Conservation (phyloP, 257 asterid genomes). For the Euphrasia confusa region DNA sequence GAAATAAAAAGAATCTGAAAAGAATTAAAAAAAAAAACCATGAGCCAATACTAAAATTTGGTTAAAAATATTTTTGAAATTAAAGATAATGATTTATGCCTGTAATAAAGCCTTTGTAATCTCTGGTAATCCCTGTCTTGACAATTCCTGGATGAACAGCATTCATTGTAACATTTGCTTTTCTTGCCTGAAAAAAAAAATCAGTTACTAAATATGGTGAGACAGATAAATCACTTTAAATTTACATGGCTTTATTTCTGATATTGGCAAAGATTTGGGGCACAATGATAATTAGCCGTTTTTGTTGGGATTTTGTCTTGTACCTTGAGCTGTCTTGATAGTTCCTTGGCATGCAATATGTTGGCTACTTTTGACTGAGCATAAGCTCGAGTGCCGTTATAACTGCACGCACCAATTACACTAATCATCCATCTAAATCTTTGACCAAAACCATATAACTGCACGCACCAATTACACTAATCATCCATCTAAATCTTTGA, state of each 20-base stretch:
- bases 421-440: background rate
- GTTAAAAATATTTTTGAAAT: background rate
- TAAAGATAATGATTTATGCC: conserved; percentile 42
- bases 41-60: background rate
- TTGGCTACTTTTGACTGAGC: conserved; percentile 88
- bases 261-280: background rate
- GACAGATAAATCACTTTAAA: background rate
- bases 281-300: background rate
- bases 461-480: conserved; percentile 23
- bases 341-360: conserved; percentile 85
- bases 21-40: background rate
- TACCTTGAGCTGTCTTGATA: conserved; percentile 84
- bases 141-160: conserved; percentile 94
- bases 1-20: conserved; percentile 79
- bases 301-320: background rate
- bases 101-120: conserved; percentile 90
- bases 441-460: conserved; percentile 36
- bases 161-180: conserved; percentile 84
- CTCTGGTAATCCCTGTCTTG: conserved; percentile 89
- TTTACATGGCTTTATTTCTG: background rate
- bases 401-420: conserved; percentile 39
- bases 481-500: background rate
- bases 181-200: conserved; percentile 48
- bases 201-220: background rate
- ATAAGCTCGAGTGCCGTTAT: conserved; percentile 78